Percentiles rank a stretch among this genome's conserved stretches.
Conservation (phyloP, 192 early-diverging fungal genomes). For the Chytriomyces sp. region DNA sequence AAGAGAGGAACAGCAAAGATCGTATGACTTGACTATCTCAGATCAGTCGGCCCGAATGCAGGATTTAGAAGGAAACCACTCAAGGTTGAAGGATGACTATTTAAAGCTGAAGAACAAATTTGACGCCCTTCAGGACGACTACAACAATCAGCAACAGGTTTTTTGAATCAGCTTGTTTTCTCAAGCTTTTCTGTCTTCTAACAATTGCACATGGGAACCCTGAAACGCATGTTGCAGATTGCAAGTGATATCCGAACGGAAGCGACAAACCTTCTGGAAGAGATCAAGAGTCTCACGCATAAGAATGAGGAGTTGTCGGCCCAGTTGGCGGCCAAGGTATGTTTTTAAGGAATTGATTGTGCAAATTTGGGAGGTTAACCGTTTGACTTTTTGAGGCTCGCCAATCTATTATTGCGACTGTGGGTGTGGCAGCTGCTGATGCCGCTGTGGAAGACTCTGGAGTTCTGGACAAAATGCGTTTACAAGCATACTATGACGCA, state of each 20-base stretch:
- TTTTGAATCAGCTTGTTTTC: slow-evolving; percentile 5
- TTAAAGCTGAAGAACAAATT: slow-evolving; percentile 63
- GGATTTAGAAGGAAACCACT: slow-evolving; percentile 34
- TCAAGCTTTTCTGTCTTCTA: slow-evolving; percentile 21
- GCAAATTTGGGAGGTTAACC: no score
- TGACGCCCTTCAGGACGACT: slow-evolving; percentile 73
- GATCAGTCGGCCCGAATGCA: slow-evolving; percentile 13
- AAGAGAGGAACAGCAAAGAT: slow-evolving; percentile 22
- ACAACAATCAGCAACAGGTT: slow-evolving; percentile 75
- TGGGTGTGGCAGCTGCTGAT: not conserved
- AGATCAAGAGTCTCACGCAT: slow-evolving; percentile 64
- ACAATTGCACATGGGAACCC: not conserved
- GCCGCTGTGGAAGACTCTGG: slow-evolving; percentile 46
- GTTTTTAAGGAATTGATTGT: no score
- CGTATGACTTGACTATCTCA: slow-evolving; percentile 17
- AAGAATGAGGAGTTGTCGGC: slow-evolving; percentile 65
- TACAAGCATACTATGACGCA: slow-evolving; percentile 80
- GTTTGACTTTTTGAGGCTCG: not conserved
- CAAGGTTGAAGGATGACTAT: slow-evolving; percentile 50
- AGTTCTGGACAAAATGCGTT: slow-evolving; percentile 69
- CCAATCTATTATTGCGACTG: slow-evolving; percentile 1
- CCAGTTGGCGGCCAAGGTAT: slow-evolving; percentile 36
- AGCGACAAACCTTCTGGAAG: slow-evolving; percentile 71
- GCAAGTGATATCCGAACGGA: slow-evolving; percentile 73
- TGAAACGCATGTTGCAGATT: slow-evolving; percentile 51